Percentiles rank a stretch among this genome's conserved stretches.
Conservation (phyloP, 805 yeast species). For the Kuraishia ogatae region DNA sequence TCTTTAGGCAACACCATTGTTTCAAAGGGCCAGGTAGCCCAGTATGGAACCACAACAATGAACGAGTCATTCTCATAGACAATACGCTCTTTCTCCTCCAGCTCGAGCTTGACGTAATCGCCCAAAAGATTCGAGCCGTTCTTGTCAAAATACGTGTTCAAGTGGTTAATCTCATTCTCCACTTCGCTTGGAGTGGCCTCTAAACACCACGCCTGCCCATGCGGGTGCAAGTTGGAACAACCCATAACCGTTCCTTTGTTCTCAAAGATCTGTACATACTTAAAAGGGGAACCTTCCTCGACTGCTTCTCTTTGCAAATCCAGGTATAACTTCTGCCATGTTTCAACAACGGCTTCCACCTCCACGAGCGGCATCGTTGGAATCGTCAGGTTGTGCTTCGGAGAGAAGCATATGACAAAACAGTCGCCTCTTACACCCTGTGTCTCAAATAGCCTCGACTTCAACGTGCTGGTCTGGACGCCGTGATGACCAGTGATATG, state of each 20-base stretch:
- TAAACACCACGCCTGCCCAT: constrained; percentile 76
- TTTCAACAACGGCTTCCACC: constrained; percentile 39
- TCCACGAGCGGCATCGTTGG: constrained; percentile 47
- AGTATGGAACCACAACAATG: constrained; percentile 64
- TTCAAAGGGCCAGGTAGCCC: constrained; percentile 84
- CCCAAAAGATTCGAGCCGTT: constrained; percentile 40
- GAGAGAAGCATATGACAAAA: constrained; percentile 64
- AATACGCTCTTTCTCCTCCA: constrained; percentile 39
- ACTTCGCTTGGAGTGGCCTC: constrained; percentile 62
- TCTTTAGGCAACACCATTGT: constrained; percentile 52
- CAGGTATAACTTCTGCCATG: constrained; percentile 51
- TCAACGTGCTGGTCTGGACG: constrained; percentile 15
- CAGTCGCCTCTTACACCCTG: constrained; percentile 60
- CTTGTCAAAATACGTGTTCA: constrained; percentile 36
- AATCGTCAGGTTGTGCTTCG: constrained; percentile 57
- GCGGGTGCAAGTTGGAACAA: constrained; percentile 77
- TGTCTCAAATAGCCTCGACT: constrained; percentile 39
- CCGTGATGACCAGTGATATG: constrained; percentile 3
- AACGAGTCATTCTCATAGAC: constrained; percentile 56
- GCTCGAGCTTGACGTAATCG: constrained; percentile 53
- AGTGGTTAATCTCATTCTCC: constrained; percentile 41
- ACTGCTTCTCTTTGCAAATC: constrained; percentile 32
- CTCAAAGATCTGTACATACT: constrained; percentile 65
- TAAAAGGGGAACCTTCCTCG: constrained; percentile 30
- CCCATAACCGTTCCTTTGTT: constrained; percentile 79